Evolutionary conservation across 169 alveolate species (phyloP), one percentile per base, ranked within the genome.

Genomic region (Condylostoma magnum): DNA sequence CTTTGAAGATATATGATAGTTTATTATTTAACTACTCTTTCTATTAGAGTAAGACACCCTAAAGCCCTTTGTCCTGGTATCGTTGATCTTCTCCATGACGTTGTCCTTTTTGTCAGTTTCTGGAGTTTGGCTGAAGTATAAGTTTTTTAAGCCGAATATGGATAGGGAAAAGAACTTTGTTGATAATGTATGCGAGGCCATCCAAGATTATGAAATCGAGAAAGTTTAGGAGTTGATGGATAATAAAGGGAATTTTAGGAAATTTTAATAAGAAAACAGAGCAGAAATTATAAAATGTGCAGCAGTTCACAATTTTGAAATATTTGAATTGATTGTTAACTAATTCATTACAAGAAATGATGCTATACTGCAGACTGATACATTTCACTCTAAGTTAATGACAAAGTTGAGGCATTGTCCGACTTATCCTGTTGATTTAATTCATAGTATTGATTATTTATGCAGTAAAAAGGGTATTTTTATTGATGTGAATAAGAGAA

Each of bases 301-400:
- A 30, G 68, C 68, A 22, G 27, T 12, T 15, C 15, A 22, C 10
- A 55, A 4, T 55, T 31, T 15, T 30, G 41, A 27, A 0, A 8
- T 55, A 15, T 55, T 55, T 31, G 48, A 27, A 18, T 15, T 15
- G 8, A 20, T 55, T 22, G 48, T 55, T 22, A 22, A 15, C 10
- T 30, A 20, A 8, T 55, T 15, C 12, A 55, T 55, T 10, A 27
- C 12, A 31, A 55, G 34, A 55, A 55, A 55, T 30, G 68, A 55
- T 55, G 68, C 36, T 30, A 8, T 55, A 10, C 20, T 55, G 48
- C 68, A 55, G 3, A 55, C 50, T 55, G 68, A 55, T 12, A 55
- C 68, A 30, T 55, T 55, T 4, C 68, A 55, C 34, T n/a, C 20
- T 15, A 55, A 55, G 34, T 12, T 55, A 12, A 20, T 55, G 0